Conservation (phyloP, 257 asterid species). For the Ophiorrhiza pumila region DNA sequence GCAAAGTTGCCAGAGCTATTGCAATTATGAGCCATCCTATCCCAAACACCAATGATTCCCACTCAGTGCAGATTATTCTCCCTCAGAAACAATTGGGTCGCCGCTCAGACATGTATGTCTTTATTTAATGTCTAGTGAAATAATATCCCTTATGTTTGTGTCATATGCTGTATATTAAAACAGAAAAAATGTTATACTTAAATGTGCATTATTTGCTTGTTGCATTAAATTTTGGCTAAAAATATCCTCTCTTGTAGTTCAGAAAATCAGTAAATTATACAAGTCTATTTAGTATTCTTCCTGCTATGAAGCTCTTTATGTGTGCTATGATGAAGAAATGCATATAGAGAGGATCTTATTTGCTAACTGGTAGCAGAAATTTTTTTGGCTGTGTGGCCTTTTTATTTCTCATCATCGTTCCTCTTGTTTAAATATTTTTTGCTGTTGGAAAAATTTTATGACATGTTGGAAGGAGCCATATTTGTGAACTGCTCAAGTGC, state of each 20-base stretch:
- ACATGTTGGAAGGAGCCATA: neutral
- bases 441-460: neutral
- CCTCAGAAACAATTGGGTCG: constrained; percentile 97
- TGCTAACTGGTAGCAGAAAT: too few relatives aligned
- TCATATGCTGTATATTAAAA: neutral
- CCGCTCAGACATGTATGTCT: constrained; percentile 81
- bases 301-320: neutral
- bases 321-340: too few relatives aligned
- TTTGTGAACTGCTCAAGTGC: neutral
- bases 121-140: neutral
- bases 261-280: neutral
- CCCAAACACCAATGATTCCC: constrained; percentile 81
- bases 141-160: neutral
- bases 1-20: constrained; percentile 89
- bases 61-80: constrained; percentile 84
- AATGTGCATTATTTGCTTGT: neutral
- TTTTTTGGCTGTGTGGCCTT: neutral
- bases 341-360: neutral
- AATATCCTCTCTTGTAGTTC: neutral
- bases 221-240: neutral
- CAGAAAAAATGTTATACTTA: neutral
- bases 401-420: neutral
- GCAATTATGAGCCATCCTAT: constrained; percentile 97
- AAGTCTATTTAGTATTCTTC: neutral
- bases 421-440: neutral